phyloP scores from a whole-genome alignment of 306 rosid genomes.

The Quercus parvula region DNA sequence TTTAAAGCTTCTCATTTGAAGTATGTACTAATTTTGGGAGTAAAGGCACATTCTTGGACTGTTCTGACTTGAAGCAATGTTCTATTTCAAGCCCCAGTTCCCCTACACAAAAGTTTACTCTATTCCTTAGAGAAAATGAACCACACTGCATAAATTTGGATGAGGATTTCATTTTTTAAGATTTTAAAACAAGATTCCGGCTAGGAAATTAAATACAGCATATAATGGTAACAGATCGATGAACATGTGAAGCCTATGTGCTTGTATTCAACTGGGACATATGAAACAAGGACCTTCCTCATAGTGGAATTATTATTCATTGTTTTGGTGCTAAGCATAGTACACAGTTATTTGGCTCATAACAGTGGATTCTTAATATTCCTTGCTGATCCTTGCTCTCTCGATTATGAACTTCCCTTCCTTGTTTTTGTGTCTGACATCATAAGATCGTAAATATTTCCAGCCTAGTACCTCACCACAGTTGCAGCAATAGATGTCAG shows the following conservation, averaged over 20 bases:
- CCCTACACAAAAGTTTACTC: background rate
- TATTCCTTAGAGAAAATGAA: background rate
- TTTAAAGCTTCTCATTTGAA: background rate
- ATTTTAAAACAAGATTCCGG: background rate
- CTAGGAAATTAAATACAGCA: background rate
- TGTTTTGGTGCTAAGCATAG: too few species aligned
- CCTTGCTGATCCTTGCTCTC: slow-evolving; percentile 35
- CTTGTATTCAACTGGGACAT: background rate
- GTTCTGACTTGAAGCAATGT: background rate
- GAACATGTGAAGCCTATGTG: background rate
- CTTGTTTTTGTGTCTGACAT: slow-evolving; percentile 18
- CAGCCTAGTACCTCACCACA: slow-evolving; percentile 46
- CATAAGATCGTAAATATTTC: slow-evolving; percentile 42
- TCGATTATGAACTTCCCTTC: slow-evolving; percentile 46
- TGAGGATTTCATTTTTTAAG: background rate
- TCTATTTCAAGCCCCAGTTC: background rate
- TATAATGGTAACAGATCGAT: background rate
- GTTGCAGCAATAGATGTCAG: slow-evolving; percentile 33
- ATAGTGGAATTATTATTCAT: background rate
- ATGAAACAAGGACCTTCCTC: background rate
- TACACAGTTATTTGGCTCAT: background rate
- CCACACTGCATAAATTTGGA: background rate
- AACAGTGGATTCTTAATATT: slow-evolving; percentile 11
- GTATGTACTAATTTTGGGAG: background rate
- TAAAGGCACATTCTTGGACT: background rate